Evolutionary conservation across 2,329 filamentous ascomycete genomes (phyloP).

Genomic region (Diaporthe humulicola): DNA sequence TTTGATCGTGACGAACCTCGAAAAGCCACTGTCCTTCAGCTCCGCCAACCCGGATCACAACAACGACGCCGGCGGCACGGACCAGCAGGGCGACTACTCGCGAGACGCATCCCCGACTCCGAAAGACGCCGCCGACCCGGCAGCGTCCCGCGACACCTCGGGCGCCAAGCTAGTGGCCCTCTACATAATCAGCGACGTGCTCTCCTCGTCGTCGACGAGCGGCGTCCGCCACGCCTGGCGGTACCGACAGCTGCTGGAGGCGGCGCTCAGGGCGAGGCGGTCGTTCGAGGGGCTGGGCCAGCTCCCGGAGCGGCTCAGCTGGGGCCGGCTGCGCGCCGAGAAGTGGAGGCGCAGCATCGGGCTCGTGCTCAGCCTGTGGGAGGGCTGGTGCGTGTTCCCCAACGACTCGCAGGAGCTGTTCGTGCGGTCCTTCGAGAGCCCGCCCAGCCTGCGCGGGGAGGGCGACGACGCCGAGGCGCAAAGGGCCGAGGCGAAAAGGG

Average conservation of each 20-base stretch:
- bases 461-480: slow-evolving; percentile 51
- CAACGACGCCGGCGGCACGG: slow-evolving; percentile 52
- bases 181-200: slow-evolving; percentile 82
- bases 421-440: slow-evolving; percentile 77
- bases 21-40: slow-evolving; percentile 80
- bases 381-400: slow-evolving; percentile 80
- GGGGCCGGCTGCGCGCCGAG: slow-evolving; percentile 85
- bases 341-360: slow-evolving; percentile 86
- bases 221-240: slow-evolving; percentile 89
- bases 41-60: slow-evolving; percentile 74
- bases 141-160: slow-evolving; percentile 69
- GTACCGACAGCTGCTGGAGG: slow-evolving; percentile 85
- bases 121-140: slow-evolving; percentile 59
- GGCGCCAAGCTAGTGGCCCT: slow-evolving; percentile 83
- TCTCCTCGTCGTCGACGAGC: slow-evolving; percentile 81
- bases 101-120: slow-evolving; percentile 52
- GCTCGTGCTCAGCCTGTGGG: slow-evolving; percentile 78
- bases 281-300: slow-evolving; percentile 83
- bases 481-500: slow-evolving; percentile 53
- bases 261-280: slow-evolving; percentile 74
- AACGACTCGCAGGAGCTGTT: slow-evolving; percentile 80
- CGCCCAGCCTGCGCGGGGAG: slow-evolving; percentile 62
- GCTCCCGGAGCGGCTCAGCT: slow-evolving; percentile 78
- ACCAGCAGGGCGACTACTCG: slow-evolving; percentile 49
- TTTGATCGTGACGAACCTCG: slow-evolving; percentile 85